Evolutionary conservation across 768 basidiomycete species (phyloP).

Genomic region (Paxillus involutus): DNA sequence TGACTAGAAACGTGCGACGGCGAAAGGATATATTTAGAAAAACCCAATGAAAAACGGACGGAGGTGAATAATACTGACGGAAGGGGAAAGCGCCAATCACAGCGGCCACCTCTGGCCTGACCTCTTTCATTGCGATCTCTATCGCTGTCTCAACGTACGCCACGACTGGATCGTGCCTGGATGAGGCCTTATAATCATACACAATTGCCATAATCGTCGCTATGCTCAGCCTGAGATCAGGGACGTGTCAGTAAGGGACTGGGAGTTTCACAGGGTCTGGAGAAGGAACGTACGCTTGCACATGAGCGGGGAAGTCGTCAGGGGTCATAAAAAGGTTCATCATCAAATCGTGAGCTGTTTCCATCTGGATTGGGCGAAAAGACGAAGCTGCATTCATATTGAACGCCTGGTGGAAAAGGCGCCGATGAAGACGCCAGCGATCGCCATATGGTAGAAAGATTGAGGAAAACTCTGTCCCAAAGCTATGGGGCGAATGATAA

Average conservation of each 20-base stretch:
- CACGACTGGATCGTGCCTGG: slow-evolving; percentile 10
- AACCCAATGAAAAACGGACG: neutral
- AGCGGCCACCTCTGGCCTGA: slow-evolving; percentile 10
- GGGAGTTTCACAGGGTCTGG: neutral
- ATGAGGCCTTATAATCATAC: slow-evolving; percentile 7
- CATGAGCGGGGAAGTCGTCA: slow-evolving; percentile 18
- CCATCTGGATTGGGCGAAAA: slow-evolving; percentile 31
- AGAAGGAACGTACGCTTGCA: slow-evolving; percentile 8
- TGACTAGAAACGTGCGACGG: neutral
- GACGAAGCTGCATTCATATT: slow-evolving; percentile 17
- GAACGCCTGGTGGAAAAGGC: slow-evolving; percentile 36
- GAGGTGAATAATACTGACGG: slow-evolving; percentile 1
- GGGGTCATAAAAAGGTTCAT: slow-evolving; percentile 23
- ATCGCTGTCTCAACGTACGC: slow-evolving; percentile 10
- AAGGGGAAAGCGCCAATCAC: slow-evolving; percentile 7
- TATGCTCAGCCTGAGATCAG: slow-evolving; percentile 3
- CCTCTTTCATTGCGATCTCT: slow-evolving; percentile 1
- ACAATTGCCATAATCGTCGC: slow-evolving; percentile 11
- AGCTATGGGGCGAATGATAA: neutral
- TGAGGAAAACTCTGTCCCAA: slow-evolving; percentile 14
- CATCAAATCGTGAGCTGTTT: slow-evolving; percentile 28
- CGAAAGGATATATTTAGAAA: neutral
- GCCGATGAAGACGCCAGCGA: slow-evolving; percentile 20
- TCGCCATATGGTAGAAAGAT: slow-evolving; percentile 21
- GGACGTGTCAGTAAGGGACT: neutral